Evolutionary conservation across 768 basidiomycete genomes (phyloP).

Genomic region (Fomitopsis pulvina): DNA sequence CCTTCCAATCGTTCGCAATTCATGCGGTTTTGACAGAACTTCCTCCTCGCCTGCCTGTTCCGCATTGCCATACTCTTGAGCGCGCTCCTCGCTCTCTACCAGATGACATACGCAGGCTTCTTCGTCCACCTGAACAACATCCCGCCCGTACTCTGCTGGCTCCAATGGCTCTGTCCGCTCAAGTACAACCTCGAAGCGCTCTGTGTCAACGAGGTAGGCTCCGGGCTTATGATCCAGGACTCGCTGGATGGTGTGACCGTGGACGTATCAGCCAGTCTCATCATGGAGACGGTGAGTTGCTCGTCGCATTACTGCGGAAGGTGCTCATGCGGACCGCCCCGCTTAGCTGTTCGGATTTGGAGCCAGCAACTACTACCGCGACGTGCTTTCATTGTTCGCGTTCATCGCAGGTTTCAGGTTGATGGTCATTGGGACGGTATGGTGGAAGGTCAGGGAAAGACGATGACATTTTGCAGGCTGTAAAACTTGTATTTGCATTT

Average conservation of each 20-base stretch:
- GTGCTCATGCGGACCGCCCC: neutral
- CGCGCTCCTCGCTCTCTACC: conserved; percentile 66
- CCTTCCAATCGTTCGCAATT: neutral
- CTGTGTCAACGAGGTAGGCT: conserved; percentile 86
- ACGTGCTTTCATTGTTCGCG: conserved; percentile 52
- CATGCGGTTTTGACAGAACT: conserved; percentile 51
- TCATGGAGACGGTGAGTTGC: conserved; percentile 71
- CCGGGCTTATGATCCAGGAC: conserved; percentile 81
- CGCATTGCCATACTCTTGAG: conserved; percentile 83
- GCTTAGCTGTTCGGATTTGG: conserved; percentile 81
- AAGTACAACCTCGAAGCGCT: conserved; percentile 84
- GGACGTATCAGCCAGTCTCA: conserved; percentile 69
- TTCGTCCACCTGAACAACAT: conserved; percentile 84
- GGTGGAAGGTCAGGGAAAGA: conserved; percentile 70
- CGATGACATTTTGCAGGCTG: no score
- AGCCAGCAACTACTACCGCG: conserved; percentile 76
- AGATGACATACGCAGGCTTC: conserved; percentile 89
- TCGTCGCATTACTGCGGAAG: neutral
- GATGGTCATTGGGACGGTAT: conserved; percentile 69
- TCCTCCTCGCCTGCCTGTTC: conserved; percentile 81
- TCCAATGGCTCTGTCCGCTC: conserved; percentile 85
- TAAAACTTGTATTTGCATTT: neutral
- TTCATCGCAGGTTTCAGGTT: conserved; percentile 78
- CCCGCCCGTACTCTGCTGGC: conserved; percentile 88
- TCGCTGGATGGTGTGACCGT: conserved; percentile 77